Base-by-base conservation (phyloP, 2,329 filamentous ascomycete species). In the Apiospora aurea region DNA sequence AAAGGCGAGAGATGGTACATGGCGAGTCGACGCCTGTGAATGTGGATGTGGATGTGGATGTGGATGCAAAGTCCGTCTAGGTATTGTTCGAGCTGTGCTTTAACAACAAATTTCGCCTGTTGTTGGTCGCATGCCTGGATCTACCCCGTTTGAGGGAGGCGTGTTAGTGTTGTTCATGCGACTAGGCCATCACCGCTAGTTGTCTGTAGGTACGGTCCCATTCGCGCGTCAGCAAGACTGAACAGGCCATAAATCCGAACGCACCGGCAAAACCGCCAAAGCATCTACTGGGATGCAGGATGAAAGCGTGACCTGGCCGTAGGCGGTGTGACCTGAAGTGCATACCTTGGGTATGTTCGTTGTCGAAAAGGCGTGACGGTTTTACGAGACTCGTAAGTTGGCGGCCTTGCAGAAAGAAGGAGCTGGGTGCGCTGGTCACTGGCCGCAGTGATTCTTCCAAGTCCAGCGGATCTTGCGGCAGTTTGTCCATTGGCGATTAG, bases 381-480 rank as follows among this genome's bases (percentile, higher is more conserved):
- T 61, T 61, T 38, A 61, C 53, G 53, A 61, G 29, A 38, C 16
- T 61, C 53, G 53, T 61, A 61, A 61, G 53, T 38, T 61, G 11
- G 29, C 53, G 29, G 16, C 29, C 16, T 21, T 10, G 53, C 16
- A 34, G 29, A 18, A 7, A 26, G 7, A 18, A 29, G 26, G 26
- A 29, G 26, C 29, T 21, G 14, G 10, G 38, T 61, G 53, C 53
- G 53, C 53, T 61, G 53, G 53, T 38, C 29, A 61, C 29, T 21
- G 53, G 29, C 16, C 53, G 21, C 26, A 61, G 47, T 24, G 21
- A n/a, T 1, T 13, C 53, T 61, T 61, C n/a, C n/a, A n/a, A n/a
- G 53, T 61, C 21, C 21, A 61, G 29, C 53, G 53, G 53, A 61
- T 61, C 53, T 34, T 38, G 16, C 53, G 53, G 53, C 53, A 38